phyloP scores from a whole-genome alignment of 768 basidiomycete genomes.

The Lactifluus pinguis region DNA sequence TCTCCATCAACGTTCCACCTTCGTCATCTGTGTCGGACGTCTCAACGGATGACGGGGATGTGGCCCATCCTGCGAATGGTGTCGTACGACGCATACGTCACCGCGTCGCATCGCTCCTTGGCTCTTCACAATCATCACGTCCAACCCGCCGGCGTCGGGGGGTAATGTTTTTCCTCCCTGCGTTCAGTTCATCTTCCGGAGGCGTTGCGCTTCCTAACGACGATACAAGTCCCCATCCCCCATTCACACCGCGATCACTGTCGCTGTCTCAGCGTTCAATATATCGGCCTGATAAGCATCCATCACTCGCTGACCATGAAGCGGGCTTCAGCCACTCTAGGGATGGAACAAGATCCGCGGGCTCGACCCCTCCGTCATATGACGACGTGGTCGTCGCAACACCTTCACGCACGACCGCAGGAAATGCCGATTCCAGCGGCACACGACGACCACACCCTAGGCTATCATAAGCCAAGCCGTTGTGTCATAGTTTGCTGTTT shows the following conservation, averaged over 20 bases:
- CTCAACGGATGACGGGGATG: slow-evolving; percentile 35
- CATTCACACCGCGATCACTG: background rate
- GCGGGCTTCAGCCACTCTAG: background rate
- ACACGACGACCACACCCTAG: slow-evolving; percentile 13
- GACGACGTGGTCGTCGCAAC: slow-evolving; percentile 9
- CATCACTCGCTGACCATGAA: background rate
- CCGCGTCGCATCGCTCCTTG: slow-evolving; percentile 41
- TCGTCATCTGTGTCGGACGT: slow-evolving; percentile 42
- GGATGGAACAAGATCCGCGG: background rate
- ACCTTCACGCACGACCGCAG: background rate
- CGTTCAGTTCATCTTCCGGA: slow-evolving; percentile 43
- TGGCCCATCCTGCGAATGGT: slow-evolving; percentile 37
- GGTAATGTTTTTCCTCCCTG: slow-evolving; percentile 70
- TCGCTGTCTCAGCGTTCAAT: slow-evolving; percentile 10
- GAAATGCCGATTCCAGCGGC: slow-evolving; percentile 6
- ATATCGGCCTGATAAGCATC: slow-evolving; percentile 10
- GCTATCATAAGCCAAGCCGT: slow-evolving; percentile 9
- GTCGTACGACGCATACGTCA: slow-evolving; percentile 45
- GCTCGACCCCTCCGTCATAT: slow-evolving; percentile 5
- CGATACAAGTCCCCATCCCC: background rate
- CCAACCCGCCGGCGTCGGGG: slow-evolving; percentile 36
- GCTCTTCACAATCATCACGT: slow-evolving; percentile 19
- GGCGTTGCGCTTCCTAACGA: slow-evolving; percentile 22
- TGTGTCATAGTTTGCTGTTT: background rate
- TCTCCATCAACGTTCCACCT: slow-evolving; percentile 51